These are phyloP conservation scores for Cutaneotrichosporon cavernicola DNA, from an alignment of 1,284 basidiomycete genomes.

Conservation along the genomic window DNA sequence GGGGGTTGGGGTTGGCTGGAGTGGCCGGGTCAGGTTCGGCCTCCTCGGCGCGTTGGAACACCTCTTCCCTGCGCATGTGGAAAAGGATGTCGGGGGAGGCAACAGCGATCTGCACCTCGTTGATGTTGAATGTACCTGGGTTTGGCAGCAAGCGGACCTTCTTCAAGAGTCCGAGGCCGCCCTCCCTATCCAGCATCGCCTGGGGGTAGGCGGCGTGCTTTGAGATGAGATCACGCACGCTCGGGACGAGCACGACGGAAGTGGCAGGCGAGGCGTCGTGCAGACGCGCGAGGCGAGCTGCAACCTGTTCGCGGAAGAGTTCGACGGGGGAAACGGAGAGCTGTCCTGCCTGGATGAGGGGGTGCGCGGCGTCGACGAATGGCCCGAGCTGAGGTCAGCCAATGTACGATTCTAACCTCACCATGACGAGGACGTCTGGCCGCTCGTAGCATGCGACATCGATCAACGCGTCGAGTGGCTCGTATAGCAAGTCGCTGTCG, in stretches of 20 bases:
- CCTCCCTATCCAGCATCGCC: slow-evolving; percentile 61
- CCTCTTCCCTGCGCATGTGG: slow-evolving; percentile 82
- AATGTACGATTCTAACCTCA: slow-evolving; percentile 52
- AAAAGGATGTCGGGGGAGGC: slow-evolving; percentile 84
- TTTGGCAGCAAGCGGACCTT: slow-evolving; percentile 79
- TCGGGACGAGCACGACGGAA: slow-evolving; percentile 74
- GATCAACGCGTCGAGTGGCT: slow-evolving; percentile 65
- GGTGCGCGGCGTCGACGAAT: slow-evolving; percentile 77
- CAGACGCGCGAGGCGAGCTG: slow-evolving; percentile 62
- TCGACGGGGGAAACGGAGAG: slow-evolving; percentile 64
- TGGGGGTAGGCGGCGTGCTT: slow-evolving; percentile 86
- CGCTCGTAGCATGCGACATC: slow-evolving; percentile 61
- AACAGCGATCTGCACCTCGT: slow-evolving; percentile 74
- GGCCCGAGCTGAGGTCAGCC: slow-evolving; percentile 69
- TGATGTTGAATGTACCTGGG: slow-evolving; percentile 78
- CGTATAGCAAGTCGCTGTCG: slow-evolving; percentile 73
- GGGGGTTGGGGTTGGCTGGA: slow-evolving; percentile 51
- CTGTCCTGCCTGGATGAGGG: slow-evolving; percentile 69
- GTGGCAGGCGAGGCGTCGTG: slow-evolving; percentile 66
- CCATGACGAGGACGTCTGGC: slow-evolving; percentile 76
- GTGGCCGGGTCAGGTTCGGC: slow-evolving; percentile 58
- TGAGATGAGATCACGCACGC: slow-evolving; percentile 74
- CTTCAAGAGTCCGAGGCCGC: slow-evolving; percentile 55
- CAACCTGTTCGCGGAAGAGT: slow-evolving; percentile 70
- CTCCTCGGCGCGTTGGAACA: slow-evolving; percentile 68